Conservation (phyloP, 177 flowering plant species). For the Vitis hybrid region DNA sequence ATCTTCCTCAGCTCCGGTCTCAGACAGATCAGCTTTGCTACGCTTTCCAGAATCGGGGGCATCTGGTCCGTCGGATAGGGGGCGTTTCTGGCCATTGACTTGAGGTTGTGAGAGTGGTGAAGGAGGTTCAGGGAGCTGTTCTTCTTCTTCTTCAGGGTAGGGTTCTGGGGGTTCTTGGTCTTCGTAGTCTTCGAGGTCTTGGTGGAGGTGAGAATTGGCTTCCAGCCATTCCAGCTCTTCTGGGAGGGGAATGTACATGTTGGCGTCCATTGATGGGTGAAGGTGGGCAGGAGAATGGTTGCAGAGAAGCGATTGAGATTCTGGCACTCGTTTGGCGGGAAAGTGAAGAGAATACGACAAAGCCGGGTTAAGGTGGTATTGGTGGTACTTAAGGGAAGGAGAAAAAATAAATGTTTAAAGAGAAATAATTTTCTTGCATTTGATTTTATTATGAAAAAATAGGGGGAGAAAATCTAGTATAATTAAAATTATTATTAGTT, state of each 20-base stretch:
- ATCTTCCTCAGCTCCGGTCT: constrained; percentile 39
- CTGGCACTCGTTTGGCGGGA: too few relatives aligned
- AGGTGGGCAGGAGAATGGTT: neutral
- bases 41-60: constrained; percentile 31
- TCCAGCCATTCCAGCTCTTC: constrained; percentile 98
- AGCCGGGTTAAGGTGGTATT: too few relatives aligned
- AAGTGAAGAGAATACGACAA: too few relatives aligned
- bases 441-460: too few relatives aligned
- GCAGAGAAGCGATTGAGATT: too few relatives aligned
- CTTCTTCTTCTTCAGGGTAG: constrained; percentile 26
- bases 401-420: too few relatives aligned
- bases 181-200: constrained; percentile 38
- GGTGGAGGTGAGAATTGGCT: constrained; percentile 38
- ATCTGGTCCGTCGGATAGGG: constrained; percentile 23
- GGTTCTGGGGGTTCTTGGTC: constrained; percentile 30
- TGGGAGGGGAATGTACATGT: constrained; percentile 67
- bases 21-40: constrained; percentile 20
- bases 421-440: too few relatives aligned
- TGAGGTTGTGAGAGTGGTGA: constrained; percentile 11
- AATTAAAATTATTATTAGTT: too few relatives aligned
- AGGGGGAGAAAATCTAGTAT: too few relatives aligned
- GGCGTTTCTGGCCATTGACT: constrained; percentile 44
- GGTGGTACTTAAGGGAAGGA: too few relatives aligned
- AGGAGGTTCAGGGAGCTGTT: constrained; percentile 15
- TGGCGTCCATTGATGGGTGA: constrained; percentile 31